Base-by-base conservation (phyloP, 495 filamentous ascomycete genomes). In the Parmelia sp. region DNA sequence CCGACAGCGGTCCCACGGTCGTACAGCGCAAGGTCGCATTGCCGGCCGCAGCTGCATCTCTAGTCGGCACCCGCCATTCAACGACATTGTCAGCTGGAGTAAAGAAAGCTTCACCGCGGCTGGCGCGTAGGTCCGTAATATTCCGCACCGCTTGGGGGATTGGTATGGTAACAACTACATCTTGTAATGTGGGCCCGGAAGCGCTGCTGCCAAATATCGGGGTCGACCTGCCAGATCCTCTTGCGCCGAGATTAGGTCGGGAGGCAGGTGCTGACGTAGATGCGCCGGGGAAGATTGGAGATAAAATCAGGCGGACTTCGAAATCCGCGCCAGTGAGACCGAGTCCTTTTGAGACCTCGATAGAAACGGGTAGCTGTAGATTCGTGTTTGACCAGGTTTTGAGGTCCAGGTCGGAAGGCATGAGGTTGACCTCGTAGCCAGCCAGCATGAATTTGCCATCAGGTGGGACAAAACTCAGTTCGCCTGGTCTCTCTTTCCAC, bases 371-470 rank as follows among this genome's bases (percentile, higher is more conserved):
- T 10, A 98, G 75, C 64, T 90, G 89, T 4, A 97, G 76, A 70
- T 85, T 88, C 57, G 86, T 77, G 37, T 73, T 81, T 14, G 79
- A 79, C 49, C 79, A 71, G 40, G 77, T 59, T 57, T 82, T 75
- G 39, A 78, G 70, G 61, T 74, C 72, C 2, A 78, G 70, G 58
- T 79, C 74, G 19, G 85, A 82, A 4, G 90, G 89, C 29, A 98
- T 79, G 29, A 98, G 79, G 75, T 97, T 90, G 40, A 96, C 91
- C 73, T 96, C 94, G 70, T 98, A 98, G 6, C 92, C 92, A 33
- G 91, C 91, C 12, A 98, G 81, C 17, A 94, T 89, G 71, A 97
- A 98, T n/a, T 90, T 83, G 25, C 94, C 94, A 72, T 99, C 94
- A 2, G 94, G 94, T 14, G 94, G 94, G 25, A 99, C 84, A 72